Conservation (phyloP, 1,139 yeast genomes). For the Meyerozyma carpophila region DNA sequence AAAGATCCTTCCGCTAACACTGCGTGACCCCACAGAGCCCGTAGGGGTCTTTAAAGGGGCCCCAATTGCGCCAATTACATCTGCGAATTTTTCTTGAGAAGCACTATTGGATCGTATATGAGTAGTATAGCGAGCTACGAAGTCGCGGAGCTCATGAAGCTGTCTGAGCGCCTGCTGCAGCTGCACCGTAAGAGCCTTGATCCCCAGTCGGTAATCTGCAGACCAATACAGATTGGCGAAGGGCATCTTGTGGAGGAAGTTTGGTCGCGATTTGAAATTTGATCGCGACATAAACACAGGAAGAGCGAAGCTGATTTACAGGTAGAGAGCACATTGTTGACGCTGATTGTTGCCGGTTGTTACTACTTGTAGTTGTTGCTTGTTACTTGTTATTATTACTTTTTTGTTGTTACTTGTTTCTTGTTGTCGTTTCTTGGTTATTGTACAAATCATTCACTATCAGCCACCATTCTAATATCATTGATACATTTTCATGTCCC, state of each 20-base stretch:
- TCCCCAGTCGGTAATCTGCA: conserved; percentile 36
- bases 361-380: background rate
- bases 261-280: background rate
- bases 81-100: background rate
- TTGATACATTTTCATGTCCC: background rate
- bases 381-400: background rate
- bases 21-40: background rate
- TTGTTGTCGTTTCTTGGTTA: no score
- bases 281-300: background rate
- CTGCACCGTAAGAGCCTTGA: conserved; percentile 27
- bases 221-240: conserved; percentile 40
- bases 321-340: background rate
- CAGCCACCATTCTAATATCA: background rate
- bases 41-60: background rate
- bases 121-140: conserved; percentile 35
- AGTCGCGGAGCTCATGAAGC: conserved; percentile 36
- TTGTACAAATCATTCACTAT: no score
- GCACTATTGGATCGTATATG: conserved; percentile 36
- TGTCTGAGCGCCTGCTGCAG: conserved; percentile 31
- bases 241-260: conserved; percentile 4
- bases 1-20: background rate
- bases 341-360: background rate
- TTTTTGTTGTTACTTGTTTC: no score
- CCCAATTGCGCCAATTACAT: background rate
- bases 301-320: background rate